Base-by-base conservation (phyloP, 2,329 filamentous ascomycete genomes). In the Hypoxylon sp. region DNA sequence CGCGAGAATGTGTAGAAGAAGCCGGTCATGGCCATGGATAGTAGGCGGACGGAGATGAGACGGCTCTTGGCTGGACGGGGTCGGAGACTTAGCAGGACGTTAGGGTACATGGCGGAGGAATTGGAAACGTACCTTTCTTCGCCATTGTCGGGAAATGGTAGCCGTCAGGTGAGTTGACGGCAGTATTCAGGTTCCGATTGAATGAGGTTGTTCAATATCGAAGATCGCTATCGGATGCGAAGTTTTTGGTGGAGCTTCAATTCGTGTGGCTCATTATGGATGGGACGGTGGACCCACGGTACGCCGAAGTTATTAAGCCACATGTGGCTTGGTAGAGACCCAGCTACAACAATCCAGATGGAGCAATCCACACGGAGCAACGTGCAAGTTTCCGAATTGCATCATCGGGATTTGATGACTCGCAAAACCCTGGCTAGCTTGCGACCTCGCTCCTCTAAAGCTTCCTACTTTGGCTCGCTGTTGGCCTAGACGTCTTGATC, bases 1-100 rank as follows among this genome's bases (percentile, higher is more conserved):
- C 97, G 90, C 74, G 91, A 87, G 81, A 97, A 90, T 59, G 93
- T 97, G 81, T 95, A 94, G 86, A 95, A 99, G 87, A 94, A 99
- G 77, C 96, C 96, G 25, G 96, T 99, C 91, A 97, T 91, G 79
- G 96, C 96, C 96, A 99, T 99, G 71, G 94, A 97, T 80, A 99
- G 86, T 73, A 99, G 91, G 79, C 96, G 94, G 80, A 98, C 95
- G 79, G 93, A 89, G 79, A 99, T 91, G 73, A 95, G 91, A 80
- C 97, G 93, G 78, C 94, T 93, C 86, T 98, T 98, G 68, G 86
- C 93, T 97, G 79, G 66, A 43, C 11, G 57, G 32, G 28, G 17
- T 45, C 21, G 13, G 53, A 43, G 49, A 28, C 56, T 56, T 19
- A 67, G 38, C 41, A 55, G 19, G 6, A 30, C 2, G 4, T n/a